Evolutionary conservation across 2,329 filamentous ascomycete species (phyloP).

Genomic region (Hyphodiscus sp.): DNA sequence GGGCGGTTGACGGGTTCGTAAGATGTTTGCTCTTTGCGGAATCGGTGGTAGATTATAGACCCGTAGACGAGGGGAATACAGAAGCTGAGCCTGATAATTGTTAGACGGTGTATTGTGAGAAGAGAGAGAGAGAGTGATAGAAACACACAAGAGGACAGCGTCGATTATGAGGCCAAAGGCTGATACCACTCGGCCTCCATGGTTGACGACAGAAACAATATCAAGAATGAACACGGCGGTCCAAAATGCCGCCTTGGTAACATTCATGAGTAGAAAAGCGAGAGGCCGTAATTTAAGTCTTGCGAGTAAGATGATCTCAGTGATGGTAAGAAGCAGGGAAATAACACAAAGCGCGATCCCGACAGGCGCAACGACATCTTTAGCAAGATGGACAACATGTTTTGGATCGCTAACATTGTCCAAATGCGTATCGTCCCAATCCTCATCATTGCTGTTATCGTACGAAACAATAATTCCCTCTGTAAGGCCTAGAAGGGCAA

Average conservation of each 20-base stretch:
- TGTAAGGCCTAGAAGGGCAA: slow-evolving; percentile 10
- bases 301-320: slow-evolving; percentile 22
- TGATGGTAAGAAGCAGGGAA: slow-evolving; percentile 19
- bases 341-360: slow-evolving; percentile 12
- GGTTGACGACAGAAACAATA: slow-evolving; percentile 10
- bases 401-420: slow-evolving; percentile 1
- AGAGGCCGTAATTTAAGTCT: slow-evolving; percentile 18
- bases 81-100: slow-evolving; percentile 17
- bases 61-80: slow-evolving; percentile 24
- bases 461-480: slow-evolving; percentile 3
- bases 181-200: slow-evolving; percentile 1
- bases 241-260: slow-evolving; percentile 18
- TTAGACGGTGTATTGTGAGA: background rate
- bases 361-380: slow-evolving; percentile 3
- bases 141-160: slow-evolving; percentile 15
- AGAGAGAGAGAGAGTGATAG: background rate
- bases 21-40: background rate
- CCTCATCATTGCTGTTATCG: background rate
- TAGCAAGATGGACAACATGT: background rate
- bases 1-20: background rate
- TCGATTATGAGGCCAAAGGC: slow-evolving; percentile 13
- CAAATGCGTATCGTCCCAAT: background rate
- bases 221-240: slow-evolving; percentile 14
- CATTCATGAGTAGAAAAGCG: slow-evolving; percentile 19
- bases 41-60: slow-evolving; percentile 16